Evolutionary conservation across 192 early-diverging fungal genomes (phyloP), one percentile per base, ranked within the genome.

Genomic region (Linnemannia elongata): DNA sequence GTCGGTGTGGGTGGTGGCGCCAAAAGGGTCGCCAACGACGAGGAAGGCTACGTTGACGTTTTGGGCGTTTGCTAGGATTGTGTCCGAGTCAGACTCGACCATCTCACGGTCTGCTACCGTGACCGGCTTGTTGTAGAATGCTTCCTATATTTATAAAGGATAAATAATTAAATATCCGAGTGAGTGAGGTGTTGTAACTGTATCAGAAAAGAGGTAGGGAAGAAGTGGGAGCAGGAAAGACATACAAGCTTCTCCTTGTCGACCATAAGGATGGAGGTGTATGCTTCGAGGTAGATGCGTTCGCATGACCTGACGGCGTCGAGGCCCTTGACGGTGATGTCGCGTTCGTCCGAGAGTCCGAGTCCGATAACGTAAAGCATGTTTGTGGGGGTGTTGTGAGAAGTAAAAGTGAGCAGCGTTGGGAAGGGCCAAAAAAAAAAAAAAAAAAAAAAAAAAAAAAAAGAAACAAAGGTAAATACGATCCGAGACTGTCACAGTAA

Each of bases 1-100:
- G 87, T 99, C 98, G 0, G 97, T 96, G 89, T 99, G 98, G 3
- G 98, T 99, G 12, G 98, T 99, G 27, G 98, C 98, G 24, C 98
- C 97, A 83, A 94, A 98, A 49, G 98, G 98, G 91, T 99, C 98
- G 63, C 98, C 98, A 7, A 99, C 98, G 3, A 99, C 98, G 71
- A 99, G 90, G 75, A 99, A 98, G 6, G 96, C 95, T 22, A 99
- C 97, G 81, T 99, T 95, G 72, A 96, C 93, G 52, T 85, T 94
- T 78, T 98, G 96, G 4, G 98, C 98, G 77, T 96, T 94, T 69
- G 91, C 89, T 38, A 99, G 92, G 80, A 99, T 99, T 8, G 91
- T 87, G 82, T 99, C 97, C 44, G 96, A 94, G 41, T 95, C 94
- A 2, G 95, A 94, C 90, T 99, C 98, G 24, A 99, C 98, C 92